Base-by-base conservation (phyloP, 129 eudicot species). In the Saussurea involucrata region DNA sequence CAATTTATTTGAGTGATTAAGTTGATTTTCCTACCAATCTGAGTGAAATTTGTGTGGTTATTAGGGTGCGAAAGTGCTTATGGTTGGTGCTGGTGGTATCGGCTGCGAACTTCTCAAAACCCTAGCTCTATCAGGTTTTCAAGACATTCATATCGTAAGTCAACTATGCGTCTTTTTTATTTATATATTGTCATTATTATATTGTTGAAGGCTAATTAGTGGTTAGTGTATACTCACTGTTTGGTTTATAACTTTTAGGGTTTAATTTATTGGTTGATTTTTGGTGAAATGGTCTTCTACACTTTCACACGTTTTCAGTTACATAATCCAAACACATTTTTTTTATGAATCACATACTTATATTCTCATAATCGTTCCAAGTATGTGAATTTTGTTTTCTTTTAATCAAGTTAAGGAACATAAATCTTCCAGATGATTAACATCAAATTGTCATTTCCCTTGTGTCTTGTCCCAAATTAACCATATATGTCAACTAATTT, bases 31-130 rank as follows among this genome's bases (percentile, higher is more conserved):
- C 22, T 8, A 22, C 24, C 73, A 20, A 71, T 76, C 66, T 8
- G 25, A 24, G 24, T 66, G 0, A 17, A 5, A 3, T 69, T 24
- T 53, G 28, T 55, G 44, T 28, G 17, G 29, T 11, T 60, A 60
- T 63, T 74, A 94, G 97, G 96, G 83, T 74, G 88, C 95, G 3
- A 89, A 91, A 77, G 97, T 94, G 84, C 90, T 94, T 8, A 94
- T 94, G 98, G 98, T 94, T 12, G 98, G 98, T 74, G 97, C 97
- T 76, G 98, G 98, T 55, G 98, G 98, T 22, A 94, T 94, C 69
- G 98, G 98, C 8, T 94, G 98, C 74, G 98, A 91, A 82, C 97
- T 94, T 55, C 93, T 94, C 86, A 94, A 94, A 85, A 91, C 97
- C 87, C 97, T 94, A 20, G 97, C 98, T 74, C 93, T 94, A 21